Conservation (phyloP, 2,329 filamentous ascomycete genomes). For the Diaporthe citrichinensis region DNA sequence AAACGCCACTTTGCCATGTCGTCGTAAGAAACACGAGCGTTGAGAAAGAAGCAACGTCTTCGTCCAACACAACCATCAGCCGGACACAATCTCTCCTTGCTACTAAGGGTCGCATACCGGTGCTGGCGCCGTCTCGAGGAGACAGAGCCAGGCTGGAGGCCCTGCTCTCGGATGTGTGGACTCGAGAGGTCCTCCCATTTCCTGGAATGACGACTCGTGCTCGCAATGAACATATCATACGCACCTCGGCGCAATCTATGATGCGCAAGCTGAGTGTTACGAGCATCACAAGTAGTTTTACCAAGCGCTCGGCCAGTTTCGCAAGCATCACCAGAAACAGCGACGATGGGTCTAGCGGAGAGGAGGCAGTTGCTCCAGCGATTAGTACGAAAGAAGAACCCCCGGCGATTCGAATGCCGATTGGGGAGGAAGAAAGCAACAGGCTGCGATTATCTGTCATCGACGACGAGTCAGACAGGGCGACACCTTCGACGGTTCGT, state of each 20-base stretch:
- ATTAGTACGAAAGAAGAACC: background rate
- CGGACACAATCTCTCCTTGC: conserved; percentile 85
- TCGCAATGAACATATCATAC: conserved; percentile 79
- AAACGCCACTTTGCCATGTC: conserved; percentile 78
- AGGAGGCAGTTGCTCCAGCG: background rate
- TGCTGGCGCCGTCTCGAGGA: conserved; percentile 80
- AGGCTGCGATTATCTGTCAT: conserved; percentile 30
- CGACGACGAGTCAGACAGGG: conserved; percentile 36
- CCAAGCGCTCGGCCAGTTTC: conserved; percentile 76
- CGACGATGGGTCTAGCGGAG: conserved; percentile 48
- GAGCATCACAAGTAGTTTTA: conserved; percentile 83
- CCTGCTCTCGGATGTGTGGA: conserved; percentile 85
- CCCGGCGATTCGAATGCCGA: background rate
- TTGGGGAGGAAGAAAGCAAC: background rate
- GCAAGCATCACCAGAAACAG: conserved; percentile 52
- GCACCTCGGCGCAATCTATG: conserved; percentile 85
- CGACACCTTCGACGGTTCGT: conserved; percentile 29
- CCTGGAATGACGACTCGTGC: conserved; percentile 81
- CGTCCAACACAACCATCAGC: conserved; percentile 70
- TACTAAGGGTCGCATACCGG: conserved; percentile 74
- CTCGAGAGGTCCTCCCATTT: conserved; percentile 82
- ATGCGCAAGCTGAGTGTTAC: conserved; percentile 90
- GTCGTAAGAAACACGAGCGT: conserved; percentile 89
- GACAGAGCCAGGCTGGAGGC: conserved; percentile 85
- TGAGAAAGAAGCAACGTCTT: conserved; percentile 67